These are phyloP conservation scores for Pseudonitzschia pungens DNA, from an alignment of 108 stramenopile species.

Conservation along the genomic window DNA sequence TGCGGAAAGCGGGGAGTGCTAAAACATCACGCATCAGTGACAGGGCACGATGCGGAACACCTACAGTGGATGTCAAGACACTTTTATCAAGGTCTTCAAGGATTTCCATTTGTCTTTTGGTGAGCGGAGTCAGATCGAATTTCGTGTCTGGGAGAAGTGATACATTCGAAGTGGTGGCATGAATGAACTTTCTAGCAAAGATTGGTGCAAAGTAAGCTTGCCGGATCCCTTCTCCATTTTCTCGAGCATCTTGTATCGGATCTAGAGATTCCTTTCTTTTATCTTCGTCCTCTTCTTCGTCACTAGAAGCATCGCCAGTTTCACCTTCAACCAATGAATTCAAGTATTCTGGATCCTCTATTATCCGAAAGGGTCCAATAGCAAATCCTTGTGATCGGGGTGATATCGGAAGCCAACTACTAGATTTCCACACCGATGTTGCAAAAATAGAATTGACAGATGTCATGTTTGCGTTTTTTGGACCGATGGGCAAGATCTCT, in stretches of 20 bases:
- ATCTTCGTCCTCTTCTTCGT: conserved; percentile 12
- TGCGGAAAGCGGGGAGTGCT: conserved; percentile 76
- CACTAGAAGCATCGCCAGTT: conserved; percentile 17
- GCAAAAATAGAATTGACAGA: conserved; percentile 53
- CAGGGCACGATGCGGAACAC: conserved; percentile 83
- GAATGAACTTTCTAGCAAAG: conserved; percentile 68
- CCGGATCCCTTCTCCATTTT: conserved; percentile 79
- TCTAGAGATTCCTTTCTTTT: not conserved
- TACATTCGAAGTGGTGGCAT: conserved; percentile 44
- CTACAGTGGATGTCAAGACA: conserved; percentile 59
- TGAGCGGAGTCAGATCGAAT: conserved; percentile 26
- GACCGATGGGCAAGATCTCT: conserved; percentile 18
- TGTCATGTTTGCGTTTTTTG: not conserved
- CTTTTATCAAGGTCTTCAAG: conserved; percentile 46
- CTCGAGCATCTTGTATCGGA: conserved; percentile 33
- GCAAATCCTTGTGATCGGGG: conserved; percentile 82
- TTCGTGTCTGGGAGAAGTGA: conserved; percentile 36
- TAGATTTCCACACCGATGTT: conserved; percentile 64
- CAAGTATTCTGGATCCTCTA: conserved; percentile 88
- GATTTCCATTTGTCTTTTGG: conserved; percentile 26
- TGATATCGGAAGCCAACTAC: conserved; percentile 75
- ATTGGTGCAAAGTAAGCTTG: conserved; percentile 60
- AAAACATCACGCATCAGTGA: conserved; percentile 83
- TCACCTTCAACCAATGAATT: conserved; percentile 29
- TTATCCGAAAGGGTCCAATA: conserved; percentile 70